Evolutionary conservation across 306 rosid genomes (phyloP).

Genomic region (Medicago lupulina): DNA sequence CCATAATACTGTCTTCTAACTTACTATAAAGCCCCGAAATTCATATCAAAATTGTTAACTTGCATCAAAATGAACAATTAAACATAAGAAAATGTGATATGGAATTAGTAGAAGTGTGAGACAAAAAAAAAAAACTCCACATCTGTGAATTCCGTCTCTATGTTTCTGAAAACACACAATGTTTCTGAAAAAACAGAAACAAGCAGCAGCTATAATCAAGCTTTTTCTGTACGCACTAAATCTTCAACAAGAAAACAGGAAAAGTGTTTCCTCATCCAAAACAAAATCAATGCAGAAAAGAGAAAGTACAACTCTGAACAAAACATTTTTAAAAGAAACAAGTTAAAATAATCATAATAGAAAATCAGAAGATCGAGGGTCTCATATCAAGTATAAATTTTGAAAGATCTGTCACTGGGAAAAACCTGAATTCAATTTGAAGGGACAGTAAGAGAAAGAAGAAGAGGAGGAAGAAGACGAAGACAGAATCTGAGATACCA

Average conservation of each 20-base stretch:
- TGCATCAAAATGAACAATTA: no score
- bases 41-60: no score
- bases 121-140: conserved; percentile 39
- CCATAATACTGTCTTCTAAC: no score
- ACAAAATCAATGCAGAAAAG: conserved; percentile 48
- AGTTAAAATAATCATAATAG: neutral
- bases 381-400: conserved; percentile 85
- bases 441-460: neutral
- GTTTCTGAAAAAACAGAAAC: no score
- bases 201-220: conserved; percentile 31
- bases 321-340: neutral
- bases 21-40: no score
- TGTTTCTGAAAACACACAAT: no score
- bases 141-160: conserved; percentile 87
- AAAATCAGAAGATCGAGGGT: conserved; percentile 19
- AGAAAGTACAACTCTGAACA: neutral
- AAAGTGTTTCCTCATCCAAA: conserved; percentile 45
- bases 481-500: conserved; percentile 12
- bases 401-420: conserved; percentile 54
- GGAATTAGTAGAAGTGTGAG: conserved; percentile 75
- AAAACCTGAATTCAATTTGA: conserved; percentile 32
- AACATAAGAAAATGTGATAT: conserved; percentile 53
- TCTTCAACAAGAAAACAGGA: conserved; percentile 44
- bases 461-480: neutral
- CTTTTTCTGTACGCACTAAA: conserved; percentile 62